Evolutionary conservation across 208 protist species (phyloP).

Genomic region (Leishmania tarentolae): DNA sequence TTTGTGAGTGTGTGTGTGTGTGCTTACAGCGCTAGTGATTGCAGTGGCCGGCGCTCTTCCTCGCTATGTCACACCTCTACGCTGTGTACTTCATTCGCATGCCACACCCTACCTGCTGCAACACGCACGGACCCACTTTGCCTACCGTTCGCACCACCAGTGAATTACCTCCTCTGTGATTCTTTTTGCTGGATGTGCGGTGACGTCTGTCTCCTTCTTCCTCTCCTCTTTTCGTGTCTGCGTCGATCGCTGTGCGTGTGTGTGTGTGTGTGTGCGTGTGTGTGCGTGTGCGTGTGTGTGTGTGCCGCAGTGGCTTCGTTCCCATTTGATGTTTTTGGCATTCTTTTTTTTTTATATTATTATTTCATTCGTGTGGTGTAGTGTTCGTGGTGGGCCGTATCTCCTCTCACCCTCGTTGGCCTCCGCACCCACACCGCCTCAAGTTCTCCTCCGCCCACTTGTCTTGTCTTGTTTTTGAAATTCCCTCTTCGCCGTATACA

Average conservation of each 20-base stretch:
- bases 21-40: background rate
- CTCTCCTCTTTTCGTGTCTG: background rate
- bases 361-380: too few species aligned
- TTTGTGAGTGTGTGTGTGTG: background rate
- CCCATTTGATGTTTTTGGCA: background rate
- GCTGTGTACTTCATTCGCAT: background rate
- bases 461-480: background rate
- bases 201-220: background rate
- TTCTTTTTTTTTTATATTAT: background rate
- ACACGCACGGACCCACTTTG: background rate
- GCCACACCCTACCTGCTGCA: background rate
- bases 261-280: constrained; percentile 7
- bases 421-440: background rate
- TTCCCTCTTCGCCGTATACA: background rate
- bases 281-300: constrained; percentile 3
- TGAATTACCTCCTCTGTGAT: background rate
- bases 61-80: background rate
- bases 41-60: background rate
- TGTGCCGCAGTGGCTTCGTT: background rate
- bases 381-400: background rate
- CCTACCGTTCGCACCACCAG: background rate
- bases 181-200: background rate
- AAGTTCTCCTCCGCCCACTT: background rate
- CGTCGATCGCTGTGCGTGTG: background rate
- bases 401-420: background rate